Evolutionary conservation across 2,329 filamentous ascomycete species (phyloP).

Genomic region (Coleophoma eucalyptorum): DNA sequence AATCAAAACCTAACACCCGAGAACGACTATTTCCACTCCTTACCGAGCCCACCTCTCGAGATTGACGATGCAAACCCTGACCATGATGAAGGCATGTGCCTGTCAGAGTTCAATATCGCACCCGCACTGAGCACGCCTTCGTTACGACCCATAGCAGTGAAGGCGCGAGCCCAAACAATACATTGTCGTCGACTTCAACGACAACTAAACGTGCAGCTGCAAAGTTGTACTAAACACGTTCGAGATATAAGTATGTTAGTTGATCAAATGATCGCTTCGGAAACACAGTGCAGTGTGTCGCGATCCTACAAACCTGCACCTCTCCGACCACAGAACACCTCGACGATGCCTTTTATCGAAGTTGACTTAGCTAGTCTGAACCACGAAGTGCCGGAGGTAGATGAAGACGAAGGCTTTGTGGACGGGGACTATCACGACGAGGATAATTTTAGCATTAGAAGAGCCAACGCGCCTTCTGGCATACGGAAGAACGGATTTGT

Average conservation of each 20-base stretch:
- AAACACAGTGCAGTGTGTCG: conserved; percentile 16
- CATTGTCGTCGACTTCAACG: conserved; percentile 15
- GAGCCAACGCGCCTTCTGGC: conserved; percentile 14
- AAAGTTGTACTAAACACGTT: conserved; percentile 13
- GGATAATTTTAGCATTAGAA: conserved; percentile 11
- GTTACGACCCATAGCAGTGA: conserved; percentile 2
- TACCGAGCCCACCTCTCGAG: conserved; percentile 10
- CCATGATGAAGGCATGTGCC: neutral
- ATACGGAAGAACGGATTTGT: conserved; percentile 11
- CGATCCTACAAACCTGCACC: neutral
- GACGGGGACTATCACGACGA: conserved; percentile 7
- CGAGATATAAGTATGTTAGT: conserved; percentile 18
- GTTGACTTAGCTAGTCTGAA: neutral
- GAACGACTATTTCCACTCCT: conserved; percentile 5
- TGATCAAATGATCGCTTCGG: conserved; percentile 16
- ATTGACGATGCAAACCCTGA: neutral
- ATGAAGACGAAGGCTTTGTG: conserved; percentile 19
- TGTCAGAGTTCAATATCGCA: neutral
- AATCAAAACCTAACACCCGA: conserved; percentile 1
- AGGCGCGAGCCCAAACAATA: conserved; percentile 2
- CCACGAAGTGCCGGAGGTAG: neutral
- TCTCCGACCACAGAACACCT: neutral
- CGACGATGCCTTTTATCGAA: neutral
- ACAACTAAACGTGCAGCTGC: conserved; percentile 19
- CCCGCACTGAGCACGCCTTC: conserved; percentile 8